A percentile compares a stretch with the other conserved stretches of the same genome.
Evolutionary conservation across 306 rosid genomes (phyloP).

Genomic region (Vigna unguiculata): DNA sequence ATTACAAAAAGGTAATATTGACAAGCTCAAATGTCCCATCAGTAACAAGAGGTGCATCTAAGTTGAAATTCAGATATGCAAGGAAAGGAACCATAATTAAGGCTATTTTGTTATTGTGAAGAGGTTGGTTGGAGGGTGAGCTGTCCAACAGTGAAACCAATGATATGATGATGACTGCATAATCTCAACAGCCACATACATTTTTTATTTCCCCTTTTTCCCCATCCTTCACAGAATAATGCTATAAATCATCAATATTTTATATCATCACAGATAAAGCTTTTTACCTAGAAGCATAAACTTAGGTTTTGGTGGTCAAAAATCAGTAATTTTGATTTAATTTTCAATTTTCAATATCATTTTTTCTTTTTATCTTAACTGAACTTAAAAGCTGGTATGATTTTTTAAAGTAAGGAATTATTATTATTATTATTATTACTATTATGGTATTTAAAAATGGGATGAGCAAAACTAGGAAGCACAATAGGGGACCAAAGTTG

Average conservation of each 20-base stretch:
- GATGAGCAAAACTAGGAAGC: too few relatives aligned
- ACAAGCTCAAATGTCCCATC: constrained; percentile 17
- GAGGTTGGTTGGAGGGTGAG: constrained; percentile 28
- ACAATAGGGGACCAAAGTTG: too few relatives aligned
- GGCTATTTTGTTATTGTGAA: neutral
- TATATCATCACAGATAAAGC: constrained; percentile 25
- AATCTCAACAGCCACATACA: constrained; percentile 33
- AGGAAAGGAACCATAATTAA: constrained; percentile 29
- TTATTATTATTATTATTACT: too few relatives aligned
- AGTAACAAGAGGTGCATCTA: neutral
- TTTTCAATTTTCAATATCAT: too few relatives aligned
- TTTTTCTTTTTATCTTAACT: too few relatives aligned
- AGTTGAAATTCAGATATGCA: constrained; percentile 6
- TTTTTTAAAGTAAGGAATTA: too few relatives aligned
- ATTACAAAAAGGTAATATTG: neutral
- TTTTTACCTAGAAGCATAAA: neutral
- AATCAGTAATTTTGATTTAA: too few relatives aligned
- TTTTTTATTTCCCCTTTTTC: neutral
- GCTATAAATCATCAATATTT: constrained; percentile 3
- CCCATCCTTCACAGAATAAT: neutral
- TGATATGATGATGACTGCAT: constrained; percentile 20
- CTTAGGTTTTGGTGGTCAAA: neutral
- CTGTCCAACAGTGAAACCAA: constrained; percentile 36
- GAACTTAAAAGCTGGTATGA: too few relatives aligned
- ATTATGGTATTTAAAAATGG: too few relatives aligned